A percentile compares a stretch with the other conserved stretches of the same genome.
These are phyloP conservation scores for Flagelloscypha sp. DNA, from an alignment of 768 basidiomycete species.

Conservation along the genomic window DNA sequence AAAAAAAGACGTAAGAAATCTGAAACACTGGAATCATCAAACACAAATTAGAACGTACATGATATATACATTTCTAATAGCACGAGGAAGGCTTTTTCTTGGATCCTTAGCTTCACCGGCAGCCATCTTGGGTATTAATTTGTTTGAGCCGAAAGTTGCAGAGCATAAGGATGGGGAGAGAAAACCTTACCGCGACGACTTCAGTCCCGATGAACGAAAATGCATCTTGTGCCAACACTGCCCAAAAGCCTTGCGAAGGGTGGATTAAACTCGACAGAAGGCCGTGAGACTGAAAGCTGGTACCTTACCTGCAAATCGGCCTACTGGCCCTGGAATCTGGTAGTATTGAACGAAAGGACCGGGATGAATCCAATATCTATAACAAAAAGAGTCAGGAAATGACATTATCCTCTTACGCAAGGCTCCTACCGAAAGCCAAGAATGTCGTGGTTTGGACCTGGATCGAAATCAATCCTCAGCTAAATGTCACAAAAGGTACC, in stretches of 20 bases:
- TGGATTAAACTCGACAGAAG: too few relatives aligned
- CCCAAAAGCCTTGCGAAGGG: conserved; percentile 57
- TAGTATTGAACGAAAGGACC: conserved; percentile 52
- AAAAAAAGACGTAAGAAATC: too few relatives aligned
- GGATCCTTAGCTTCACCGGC: conserved; percentile 58
- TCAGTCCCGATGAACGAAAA: conserved; percentile 70
- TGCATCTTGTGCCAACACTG: conserved; percentile 53
- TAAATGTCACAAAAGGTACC: too few relatives aligned
- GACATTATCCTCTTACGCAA: too few relatives aligned
- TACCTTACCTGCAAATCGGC: too few relatives aligned
- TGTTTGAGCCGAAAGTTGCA: conserved; percentile 4
- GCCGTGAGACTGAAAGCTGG: too few relatives aligned
- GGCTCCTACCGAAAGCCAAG: too few relatives aligned
- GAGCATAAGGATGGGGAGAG: not conserved
- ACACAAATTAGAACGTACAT: too few relatives aligned
- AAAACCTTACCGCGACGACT: conserved; percentile 43
- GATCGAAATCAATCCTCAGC: too few relatives aligned
- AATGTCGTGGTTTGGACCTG: too few relatives aligned
- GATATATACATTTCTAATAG: conserved; percentile 58
- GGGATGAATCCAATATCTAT: conserved; percentile 54
- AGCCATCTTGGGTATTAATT: conserved; percentile 37
- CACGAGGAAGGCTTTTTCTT: conserved; percentile 48
- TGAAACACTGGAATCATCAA: too few relatives aligned
- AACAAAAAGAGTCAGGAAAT: conserved; percentile 15
- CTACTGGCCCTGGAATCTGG: conserved; percentile 37